A percentile compares a stretch with the other conserved stretches of the same genome.
Evolutionary conservation across 257 asterid genomes (phyloP).

Genomic region (Dorcoceras hygrometricum): DNA sequence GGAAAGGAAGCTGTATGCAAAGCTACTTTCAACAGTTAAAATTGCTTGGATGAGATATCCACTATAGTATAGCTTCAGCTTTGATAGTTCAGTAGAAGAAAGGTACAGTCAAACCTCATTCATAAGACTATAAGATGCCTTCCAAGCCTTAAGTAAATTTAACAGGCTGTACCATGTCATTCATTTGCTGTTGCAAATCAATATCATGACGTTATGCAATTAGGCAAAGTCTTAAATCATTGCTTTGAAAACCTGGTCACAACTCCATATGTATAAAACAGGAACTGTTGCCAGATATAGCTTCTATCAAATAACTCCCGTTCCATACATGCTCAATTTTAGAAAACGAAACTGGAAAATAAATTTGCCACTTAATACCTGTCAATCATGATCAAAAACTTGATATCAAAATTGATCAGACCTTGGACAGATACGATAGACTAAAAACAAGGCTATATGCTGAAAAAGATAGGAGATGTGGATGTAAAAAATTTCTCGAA

Average conservation of each 20-base stretch:
- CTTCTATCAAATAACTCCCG: neutral
- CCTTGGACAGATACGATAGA: neutral
- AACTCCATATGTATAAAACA: neutral
- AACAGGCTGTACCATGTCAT: too few relatives aligned
- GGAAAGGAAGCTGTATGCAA: neutral
- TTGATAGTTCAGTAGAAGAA: neutral
- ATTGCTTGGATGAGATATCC: neutral
- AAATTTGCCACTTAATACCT: neutral
- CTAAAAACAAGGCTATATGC: neutral
- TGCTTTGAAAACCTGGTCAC: neutral
- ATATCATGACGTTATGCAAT: neutral
- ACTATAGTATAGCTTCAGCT: neutral
- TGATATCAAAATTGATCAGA: neutral
- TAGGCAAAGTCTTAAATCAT: too few relatives aligned
- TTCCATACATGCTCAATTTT: neutral
- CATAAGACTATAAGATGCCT: neutral
- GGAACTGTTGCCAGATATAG: neutral
- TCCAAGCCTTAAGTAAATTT: neutral
- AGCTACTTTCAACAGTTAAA: neutral
- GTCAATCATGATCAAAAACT: neutral
- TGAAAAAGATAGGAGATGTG: neutral
- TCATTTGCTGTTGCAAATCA: neutral
- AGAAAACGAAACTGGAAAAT: neutral
- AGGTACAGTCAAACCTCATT: neutral
- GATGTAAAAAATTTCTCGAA: neutral